Conservation (phyloP, 2,329 filamentous ascomycete genomes). For the Anisogramma anomala region DNA sequence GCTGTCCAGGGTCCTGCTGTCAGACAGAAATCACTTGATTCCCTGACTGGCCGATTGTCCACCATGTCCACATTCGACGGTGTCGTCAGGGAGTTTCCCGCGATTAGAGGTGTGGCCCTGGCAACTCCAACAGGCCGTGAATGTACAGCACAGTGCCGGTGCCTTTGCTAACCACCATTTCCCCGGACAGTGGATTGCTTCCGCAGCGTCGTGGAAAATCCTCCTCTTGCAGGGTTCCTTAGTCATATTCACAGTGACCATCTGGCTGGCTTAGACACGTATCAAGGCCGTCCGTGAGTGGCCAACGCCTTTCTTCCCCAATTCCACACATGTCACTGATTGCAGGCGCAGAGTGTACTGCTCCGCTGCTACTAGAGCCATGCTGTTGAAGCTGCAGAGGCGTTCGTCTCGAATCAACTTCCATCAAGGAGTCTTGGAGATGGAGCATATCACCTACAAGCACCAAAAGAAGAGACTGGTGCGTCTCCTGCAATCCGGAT, state of each 20-base stretch:
- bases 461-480: conserved; percentile 61
- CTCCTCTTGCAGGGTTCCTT: conserved; percentile 74
- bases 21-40: too few relatives aligned
- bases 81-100: conserved; percentile 62
- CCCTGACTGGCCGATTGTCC: too few relatives aligned
- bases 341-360: conserved; percentile 57
- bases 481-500: neutral
- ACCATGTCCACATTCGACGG: conserved; percentile 71
- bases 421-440: conserved; percentile 64
- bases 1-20: too few relatives aligned
- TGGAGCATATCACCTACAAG: conserved; percentile 61
- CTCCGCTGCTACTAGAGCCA: conserved; percentile 68
- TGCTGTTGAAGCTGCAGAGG: conserved; percentile 69
- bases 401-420: conserved; percentile 74
- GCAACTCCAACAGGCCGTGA: too few relatives aligned
- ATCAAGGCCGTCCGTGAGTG: conserved; percentile 6
- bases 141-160: neutral
- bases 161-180: neutral
- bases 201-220: conserved; percentile 35
- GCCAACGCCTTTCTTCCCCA: conserved; percentile 38
- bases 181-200: conserved; percentile 64
- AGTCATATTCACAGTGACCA: conserved; percentile 92
- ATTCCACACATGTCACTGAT: conserved; percentile 11
- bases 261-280: conserved; percentile 64
- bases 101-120: conserved; percentile 48